Conservation (phyloP, 2,329 filamentous ascomycete genomes). For the Claviceps sp. region DNA sequence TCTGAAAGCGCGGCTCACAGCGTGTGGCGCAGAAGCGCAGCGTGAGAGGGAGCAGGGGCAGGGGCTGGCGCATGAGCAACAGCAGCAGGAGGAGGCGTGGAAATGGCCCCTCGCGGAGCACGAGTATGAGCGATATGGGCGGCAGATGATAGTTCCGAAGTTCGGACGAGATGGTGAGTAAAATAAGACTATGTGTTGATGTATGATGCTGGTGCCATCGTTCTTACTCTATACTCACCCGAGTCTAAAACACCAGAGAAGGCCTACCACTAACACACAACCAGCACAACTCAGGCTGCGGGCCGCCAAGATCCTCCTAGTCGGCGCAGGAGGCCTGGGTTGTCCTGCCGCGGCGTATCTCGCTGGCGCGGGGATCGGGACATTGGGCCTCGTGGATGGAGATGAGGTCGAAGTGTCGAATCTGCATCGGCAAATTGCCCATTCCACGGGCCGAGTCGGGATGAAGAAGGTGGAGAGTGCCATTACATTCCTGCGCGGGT, state of each 20-base stretch:
- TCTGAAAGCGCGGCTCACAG: slow-evolving; percentile 31
- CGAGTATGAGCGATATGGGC: slow-evolving; percentile 77
- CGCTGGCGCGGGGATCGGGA: slow-evolving; percentile 76
- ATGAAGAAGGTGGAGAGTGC: slow-evolving; percentile 72
- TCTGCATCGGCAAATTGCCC: slow-evolving; percentile 80
- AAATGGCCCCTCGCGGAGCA: slow-evolving; percentile 57
- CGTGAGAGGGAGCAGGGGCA: slow-evolving; percentile 2
- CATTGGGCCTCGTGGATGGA: slow-evolving; percentile 71
- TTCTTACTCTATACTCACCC: no score
- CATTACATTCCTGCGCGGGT: slow-evolving; percentile 44
- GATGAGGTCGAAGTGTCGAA: slow-evolving; percentile 84
- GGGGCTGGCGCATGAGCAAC: background rate
- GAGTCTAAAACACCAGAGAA: background rate
- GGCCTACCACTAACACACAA: background rate
- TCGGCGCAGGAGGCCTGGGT: slow-evolving; percentile 81
- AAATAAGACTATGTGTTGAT: background rate
- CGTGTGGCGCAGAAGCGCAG: slow-evolving; percentile 8
- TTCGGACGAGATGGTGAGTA: slow-evolving; percentile 57
- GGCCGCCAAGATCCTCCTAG: slow-evolving; percentile 57
- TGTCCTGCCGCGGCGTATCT: slow-evolving; percentile 91
- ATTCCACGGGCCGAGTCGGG: slow-evolving; percentile 57
- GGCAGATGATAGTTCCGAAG: slow-evolving; percentile 79
- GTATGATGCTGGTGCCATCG: background rate
- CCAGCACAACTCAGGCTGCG: slow-evolving; percentile 65
- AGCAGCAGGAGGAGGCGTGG: slow-evolving; percentile 13